Conservation (phyloP, 2,329 filamentous ascomycete genomes). For the Capronia epimyces region DNA sequence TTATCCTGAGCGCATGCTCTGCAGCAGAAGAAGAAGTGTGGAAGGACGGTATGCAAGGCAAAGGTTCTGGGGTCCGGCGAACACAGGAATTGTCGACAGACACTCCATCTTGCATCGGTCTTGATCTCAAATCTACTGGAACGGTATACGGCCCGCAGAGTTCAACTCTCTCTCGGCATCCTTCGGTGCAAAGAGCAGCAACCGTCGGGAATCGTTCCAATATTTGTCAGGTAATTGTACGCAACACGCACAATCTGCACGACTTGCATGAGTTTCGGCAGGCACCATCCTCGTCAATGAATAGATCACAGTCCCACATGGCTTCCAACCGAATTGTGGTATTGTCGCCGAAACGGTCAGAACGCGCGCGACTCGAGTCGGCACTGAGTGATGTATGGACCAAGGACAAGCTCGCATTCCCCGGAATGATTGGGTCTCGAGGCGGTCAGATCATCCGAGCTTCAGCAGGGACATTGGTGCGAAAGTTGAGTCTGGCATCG, state of each 20-base stretch:
- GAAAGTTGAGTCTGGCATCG: constrained; percentile 77
- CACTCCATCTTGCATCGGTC: constrained; percentile 58
- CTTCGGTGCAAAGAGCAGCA: constrained; percentile 74
- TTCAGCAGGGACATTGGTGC: constrained; percentile 80
- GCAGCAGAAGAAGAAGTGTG: constrained; percentile 73
- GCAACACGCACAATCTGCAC: constrained; percentile 69
- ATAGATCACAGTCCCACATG: constrained; percentile 73
- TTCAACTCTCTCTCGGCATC: constrained; percentile 34
- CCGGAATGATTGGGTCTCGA: constrained; percentile 66
- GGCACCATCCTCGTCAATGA: constrained; percentile 45
- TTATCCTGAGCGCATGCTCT: constrained; percentile 82
- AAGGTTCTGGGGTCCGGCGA: constrained; percentile 33
- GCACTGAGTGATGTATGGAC: constrained; percentile 77
- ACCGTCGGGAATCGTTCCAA: constrained; percentile 65
- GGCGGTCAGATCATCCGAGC: constrained; percentile 68
- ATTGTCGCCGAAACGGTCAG: constrained; percentile 66
- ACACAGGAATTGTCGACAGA: constrained; percentile 28
- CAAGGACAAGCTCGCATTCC: constrained; percentile 70
- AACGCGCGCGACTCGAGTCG: constrained; percentile 71
- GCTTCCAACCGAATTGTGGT: constrained; percentile 64
- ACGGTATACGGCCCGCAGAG: constrained; percentile 69
- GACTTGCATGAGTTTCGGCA: constrained; percentile 46
- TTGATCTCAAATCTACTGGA: constrained; percentile 69
- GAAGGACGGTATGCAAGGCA: constrained; percentile 59
- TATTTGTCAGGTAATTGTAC: constrained; percentile 73